These are phyloP conservation scores for Planoprotostelium fungivorum DNA, from an alignment of 78 protist genomes.

Conservation along the genomic window DNA sequence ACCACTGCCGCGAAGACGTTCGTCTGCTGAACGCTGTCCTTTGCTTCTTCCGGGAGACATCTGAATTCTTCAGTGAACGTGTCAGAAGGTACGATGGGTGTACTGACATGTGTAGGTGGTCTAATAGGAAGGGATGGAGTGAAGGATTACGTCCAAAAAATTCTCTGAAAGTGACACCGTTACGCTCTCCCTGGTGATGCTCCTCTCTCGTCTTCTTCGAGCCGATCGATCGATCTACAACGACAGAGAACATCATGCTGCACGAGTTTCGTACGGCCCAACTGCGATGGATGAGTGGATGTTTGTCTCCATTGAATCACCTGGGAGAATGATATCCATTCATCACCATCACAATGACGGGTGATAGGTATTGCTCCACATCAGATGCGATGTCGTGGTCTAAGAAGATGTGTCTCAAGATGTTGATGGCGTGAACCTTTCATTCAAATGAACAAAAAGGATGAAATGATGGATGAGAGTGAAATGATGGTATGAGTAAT, in stretches of 20 bases:
- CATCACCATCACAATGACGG: conserved; percentile 18
- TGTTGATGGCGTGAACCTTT: conserved; percentile 54
- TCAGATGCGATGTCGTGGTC: conserved; percentile 37
- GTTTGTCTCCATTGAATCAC: neutral
- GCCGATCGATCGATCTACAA: conserved; percentile 47
- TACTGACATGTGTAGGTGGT: conserved; percentile 16
- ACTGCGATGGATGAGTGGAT: neutral
- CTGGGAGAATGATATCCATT: conserved; percentile 33
- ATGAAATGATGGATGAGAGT: neutral
- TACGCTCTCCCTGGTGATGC: conserved; percentile 10
- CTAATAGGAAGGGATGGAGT: conserved; percentile 46
- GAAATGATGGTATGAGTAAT: neutral
- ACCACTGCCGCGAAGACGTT: conserved; percentile 37
- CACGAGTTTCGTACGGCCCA: conserved; percentile 66
- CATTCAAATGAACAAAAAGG: neutral
- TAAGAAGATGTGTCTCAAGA: conserved; percentile 30
- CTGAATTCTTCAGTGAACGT: neutral
- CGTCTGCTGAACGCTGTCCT: conserved; percentile 27
- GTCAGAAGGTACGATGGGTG: neutral
- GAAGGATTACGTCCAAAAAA: conserved; percentile 50
- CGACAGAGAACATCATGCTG: conserved; percentile 48
- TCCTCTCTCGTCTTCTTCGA: conserved; percentile 32
- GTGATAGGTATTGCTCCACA: conserved; percentile 27
- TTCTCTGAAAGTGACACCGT: conserved; percentile 40
- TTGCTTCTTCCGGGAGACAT: neutral